Evolutionary conservation across 306 rosid genomes (phyloP).

Genomic region (Casuarina cunninghamiana): DNA sequence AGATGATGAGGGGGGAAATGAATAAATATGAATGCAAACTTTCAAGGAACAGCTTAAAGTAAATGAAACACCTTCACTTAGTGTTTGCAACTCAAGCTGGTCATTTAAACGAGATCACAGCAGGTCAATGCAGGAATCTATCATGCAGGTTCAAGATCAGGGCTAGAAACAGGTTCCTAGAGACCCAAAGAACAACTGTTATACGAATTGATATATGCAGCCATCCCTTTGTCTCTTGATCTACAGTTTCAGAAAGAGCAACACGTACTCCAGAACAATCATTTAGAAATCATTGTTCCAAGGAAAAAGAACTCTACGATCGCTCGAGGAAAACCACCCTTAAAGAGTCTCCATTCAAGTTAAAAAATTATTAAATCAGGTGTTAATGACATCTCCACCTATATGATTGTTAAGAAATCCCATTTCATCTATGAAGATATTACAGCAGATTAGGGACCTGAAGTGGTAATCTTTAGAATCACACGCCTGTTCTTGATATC

Average conservation of each 20-base stretch:
- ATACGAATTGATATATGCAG: background rate
- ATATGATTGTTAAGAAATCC: no score
- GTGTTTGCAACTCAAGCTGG: background rate
- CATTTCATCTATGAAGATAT: no score
- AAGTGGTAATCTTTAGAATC: constrained; percentile 51
- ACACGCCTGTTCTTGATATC: constrained; percentile 36
- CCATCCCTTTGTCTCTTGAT: background rate
- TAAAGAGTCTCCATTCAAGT: no score
- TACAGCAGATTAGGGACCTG: constrained; percentile 44
- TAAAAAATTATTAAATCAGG: no score
- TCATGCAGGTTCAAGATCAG: background rate
- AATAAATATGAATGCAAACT: background rate
- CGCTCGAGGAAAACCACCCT: no score
- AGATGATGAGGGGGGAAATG: background rate
- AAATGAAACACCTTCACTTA: background rate
- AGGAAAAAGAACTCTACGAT: background rate
- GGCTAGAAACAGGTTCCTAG: background rate
- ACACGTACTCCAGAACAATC: background rate
- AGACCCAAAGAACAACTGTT: background rate
- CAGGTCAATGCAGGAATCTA: background rate
- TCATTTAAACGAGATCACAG: background rate
- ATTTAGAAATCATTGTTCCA: background rate
- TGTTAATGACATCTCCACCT: no score
- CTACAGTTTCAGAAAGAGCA: background rate
- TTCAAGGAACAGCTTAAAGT: background rate